phyloP scores from a whole-genome alignment of 768 basidiomycete genomes.

The Lactifluus hygrophoroides region DNA sequence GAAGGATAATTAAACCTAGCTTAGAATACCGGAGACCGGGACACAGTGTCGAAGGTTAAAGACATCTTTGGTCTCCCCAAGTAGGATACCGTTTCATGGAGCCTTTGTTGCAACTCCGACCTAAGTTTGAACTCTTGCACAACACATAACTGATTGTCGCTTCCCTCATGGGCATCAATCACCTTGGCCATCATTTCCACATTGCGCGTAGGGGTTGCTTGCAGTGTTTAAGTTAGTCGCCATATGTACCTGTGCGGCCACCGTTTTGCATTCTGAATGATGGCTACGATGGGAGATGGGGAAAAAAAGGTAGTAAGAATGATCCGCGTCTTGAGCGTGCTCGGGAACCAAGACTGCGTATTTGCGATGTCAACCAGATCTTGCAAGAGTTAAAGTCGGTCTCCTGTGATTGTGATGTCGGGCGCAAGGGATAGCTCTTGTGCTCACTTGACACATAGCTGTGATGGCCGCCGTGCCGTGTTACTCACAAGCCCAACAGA shows the following conservation, averaged over 20 bases:
- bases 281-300: neutral
- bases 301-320: neutral
- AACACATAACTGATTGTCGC: neutral
- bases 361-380: neutral
- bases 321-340: neutral
- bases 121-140: neutral
- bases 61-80: constrained; percentile 34
- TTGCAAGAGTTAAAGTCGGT: neutral
- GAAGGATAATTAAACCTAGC: neutral
- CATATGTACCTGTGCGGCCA: neutral
- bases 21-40: constrained; percentile 44
- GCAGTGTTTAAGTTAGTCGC: too few species aligned
- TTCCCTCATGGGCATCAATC: neutral
- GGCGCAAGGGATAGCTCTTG: too few species aligned
- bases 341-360: neutral
- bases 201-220: neutral
- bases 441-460: neutral
- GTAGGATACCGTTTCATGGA: constrained; percentile 3
- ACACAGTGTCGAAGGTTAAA: constrained; percentile 46
- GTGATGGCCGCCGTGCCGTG: neutral
- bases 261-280: neutral
- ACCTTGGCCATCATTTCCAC: neutral
- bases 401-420: neutral
- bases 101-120: neutral
- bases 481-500: neutral